Percentiles rank a stretch among this genome's conserved stretches.
These are phyloP conservation scores for Bipolaris oryzae DNA, from an alignment of 2,329 filamentous ascomycete species.

Conservation along the genomic window DNA sequence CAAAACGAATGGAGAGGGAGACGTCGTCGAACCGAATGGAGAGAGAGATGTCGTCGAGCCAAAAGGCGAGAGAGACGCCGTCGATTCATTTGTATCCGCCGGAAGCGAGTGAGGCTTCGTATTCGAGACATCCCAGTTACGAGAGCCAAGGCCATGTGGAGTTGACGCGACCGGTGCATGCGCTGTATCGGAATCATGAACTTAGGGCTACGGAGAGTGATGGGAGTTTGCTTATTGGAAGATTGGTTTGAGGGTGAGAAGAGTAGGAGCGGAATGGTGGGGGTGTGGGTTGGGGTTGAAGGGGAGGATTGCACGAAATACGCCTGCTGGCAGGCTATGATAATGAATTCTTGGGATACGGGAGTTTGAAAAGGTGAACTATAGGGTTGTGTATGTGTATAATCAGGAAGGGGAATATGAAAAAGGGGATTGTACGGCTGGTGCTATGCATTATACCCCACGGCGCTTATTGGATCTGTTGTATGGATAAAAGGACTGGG, in stretches of 20 bases:
- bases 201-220: constrained; percentile 19
- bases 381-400: too few species aligned
- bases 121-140: constrained; percentile 26
- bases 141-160: constrained; percentile 29
- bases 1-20: constrained; percentile 2
- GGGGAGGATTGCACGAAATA: too few species aligned
- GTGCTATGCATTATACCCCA: neutral
- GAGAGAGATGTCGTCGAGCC: neutral
- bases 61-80: constrained; percentile 14
- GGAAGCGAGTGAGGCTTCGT: constrained; percentile 21
- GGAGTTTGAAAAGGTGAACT: too few species aligned
- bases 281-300: too few species aligned
- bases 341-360: too few species aligned
- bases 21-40: constrained; percentile 4
- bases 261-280: too few species aligned
- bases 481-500: too few species aligned
- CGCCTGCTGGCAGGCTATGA: too few species aligned
- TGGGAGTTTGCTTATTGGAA: constrained; percentile 24
- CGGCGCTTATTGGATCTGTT: neutral
- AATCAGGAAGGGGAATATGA: too few species aligned
- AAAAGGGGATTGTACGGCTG: neutral
- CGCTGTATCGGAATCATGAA: constrained; percentile 19
- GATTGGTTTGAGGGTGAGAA: constrained; percentile 20
- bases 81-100: constrained; percentile 36
- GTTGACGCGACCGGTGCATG: constrained; percentile 25